Evolutionary conservation across 2,329 filamentous ascomycete species (phyloP), one percentile per base, ranked within the genome.

Genomic region (Aspergillus ochraceoroseus): DNA sequence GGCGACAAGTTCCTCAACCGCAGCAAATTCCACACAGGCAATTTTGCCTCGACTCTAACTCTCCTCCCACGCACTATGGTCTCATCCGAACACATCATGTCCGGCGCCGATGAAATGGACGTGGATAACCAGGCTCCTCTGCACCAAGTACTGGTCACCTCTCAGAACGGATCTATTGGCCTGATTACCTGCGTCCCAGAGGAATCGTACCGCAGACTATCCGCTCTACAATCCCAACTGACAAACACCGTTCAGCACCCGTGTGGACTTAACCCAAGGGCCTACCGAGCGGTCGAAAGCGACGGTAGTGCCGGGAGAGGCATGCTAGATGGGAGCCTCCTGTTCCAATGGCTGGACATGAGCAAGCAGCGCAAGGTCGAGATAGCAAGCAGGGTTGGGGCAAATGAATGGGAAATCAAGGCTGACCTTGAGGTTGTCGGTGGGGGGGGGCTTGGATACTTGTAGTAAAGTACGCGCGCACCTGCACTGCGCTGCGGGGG

Each of bases 1-100:
- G 92, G 92, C 33, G 84, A 89, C 56, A 79, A 89, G 27, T 77
- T 98, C 15, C 76, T 98, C 5, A 87, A 90, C 64, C 82, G 86
- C 44, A 87, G 85, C 38, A 86, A 87, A 43, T 96, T 98, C 68
- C 83, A 89, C 59, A 81, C 86, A 0, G 88, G 87, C 25, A 86
- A 95, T 63, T 76, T 83, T 49, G 80, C 85, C 0, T 83, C 85
- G 0, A 77, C 76, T 25, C 83, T 88, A 52, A 80, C 83, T 13
- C 77, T 95, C 33, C 74, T 96, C 22, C 84, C 86, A 1, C 81
- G 81, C 11, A 79, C 78, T 3, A 64, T 78, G 32, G 70, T 70
- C 11, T 61, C 74, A 35, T 66, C 67, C 44, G 61, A 63, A 36
- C 37, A 56, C 43, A 32, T 56, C 53, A 49, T 55, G 46, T 41